These are phyloP conservation scores for Paecilomyces dactylethromorphus DNA, from an alignment of 2,329 filamentous ascomycete species.

Conservation along the genomic window DNA sequence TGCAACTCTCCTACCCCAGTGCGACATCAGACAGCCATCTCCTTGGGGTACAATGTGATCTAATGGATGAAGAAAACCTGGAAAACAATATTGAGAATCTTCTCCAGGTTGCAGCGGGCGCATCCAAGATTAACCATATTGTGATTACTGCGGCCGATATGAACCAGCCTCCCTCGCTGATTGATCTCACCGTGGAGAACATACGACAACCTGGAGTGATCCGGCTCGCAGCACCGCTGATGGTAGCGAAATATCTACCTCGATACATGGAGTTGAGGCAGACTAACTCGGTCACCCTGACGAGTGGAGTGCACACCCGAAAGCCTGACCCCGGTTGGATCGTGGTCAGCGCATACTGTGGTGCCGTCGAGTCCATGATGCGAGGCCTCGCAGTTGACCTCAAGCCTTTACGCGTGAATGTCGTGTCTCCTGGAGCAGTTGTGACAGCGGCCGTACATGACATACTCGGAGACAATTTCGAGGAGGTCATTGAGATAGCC, in stretches of 20 bases:
- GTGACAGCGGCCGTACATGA: conserved; percentile 23
- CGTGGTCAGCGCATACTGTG: conserved; percentile 17
- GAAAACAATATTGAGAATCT: background rate
- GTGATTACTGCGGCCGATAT: background rate
- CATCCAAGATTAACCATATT: background rate
- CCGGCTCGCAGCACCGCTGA: background rate
- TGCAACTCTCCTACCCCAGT: background rate
- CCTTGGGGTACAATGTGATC: background rate
- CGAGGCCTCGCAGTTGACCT: conserved; percentile 29
- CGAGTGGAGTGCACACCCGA: background rate
- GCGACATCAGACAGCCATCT: background rate
- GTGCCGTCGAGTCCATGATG: conserved; percentile 17
- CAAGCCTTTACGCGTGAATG: conserved; percentile 27
- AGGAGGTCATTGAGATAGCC: no score
- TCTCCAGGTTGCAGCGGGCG: background rate
- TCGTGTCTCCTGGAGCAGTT: conserved; percentile 27
- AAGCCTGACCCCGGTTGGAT: background rate
- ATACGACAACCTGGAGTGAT: background rate
- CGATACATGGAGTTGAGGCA: background rate
- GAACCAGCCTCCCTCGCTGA: background rate
- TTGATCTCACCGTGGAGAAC: background rate
- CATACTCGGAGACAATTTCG: background rate
- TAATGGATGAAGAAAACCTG: background rate
- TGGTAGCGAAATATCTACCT: background rate
- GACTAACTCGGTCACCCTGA: background rate